These are phyloP conservation scores for Claviceps quebecensis DNA, from an alignment of 2,329 filamentous ascomycete species.

Conservation along the genomic window DNA sequence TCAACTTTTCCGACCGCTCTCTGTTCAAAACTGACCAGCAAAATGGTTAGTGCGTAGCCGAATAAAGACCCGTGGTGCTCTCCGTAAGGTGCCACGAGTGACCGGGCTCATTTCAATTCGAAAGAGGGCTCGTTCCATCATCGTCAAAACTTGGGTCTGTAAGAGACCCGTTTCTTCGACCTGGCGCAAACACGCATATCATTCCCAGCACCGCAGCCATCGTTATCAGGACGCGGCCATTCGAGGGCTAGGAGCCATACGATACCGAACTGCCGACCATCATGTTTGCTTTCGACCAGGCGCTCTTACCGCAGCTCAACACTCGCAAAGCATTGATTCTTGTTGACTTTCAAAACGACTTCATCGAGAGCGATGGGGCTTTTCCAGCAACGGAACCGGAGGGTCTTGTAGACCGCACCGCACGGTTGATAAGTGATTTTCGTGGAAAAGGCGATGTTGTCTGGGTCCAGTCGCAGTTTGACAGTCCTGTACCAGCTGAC, in stretches of 20 bases:
- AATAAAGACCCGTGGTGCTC: not conserved
- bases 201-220: not conserved
- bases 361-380: conserved; percentile 53
- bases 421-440: conserved; percentile 56
- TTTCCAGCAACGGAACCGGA: conserved; percentile 50
- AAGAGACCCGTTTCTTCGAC: not conserved
- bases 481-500: conserved; percentile 42
- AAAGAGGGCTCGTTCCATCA: not conserved
- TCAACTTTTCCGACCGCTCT: not conserved
- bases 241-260: not conserved
- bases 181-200: too few relatives aligned
- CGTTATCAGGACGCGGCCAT: not conserved
- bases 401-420: conserved; percentile 53
- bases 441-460: conserved; percentile 59
- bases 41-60: not conserved
- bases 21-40: not conserved
- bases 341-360: conserved; percentile 85
- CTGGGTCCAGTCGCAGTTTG: conserved; percentile 71
- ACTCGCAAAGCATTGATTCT: conserved; percentile 61
- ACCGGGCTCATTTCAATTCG: not conserved
- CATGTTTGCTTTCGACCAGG: conserved; percentile 44
- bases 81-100: not conserved
- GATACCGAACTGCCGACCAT: not conserved
- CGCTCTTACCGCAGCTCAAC: conserved; percentile 39
- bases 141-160: not conserved